phyloP scores from a whole-genome alignment of 169 alveolate genomes.

The Miamiensis avidus region DNA sequence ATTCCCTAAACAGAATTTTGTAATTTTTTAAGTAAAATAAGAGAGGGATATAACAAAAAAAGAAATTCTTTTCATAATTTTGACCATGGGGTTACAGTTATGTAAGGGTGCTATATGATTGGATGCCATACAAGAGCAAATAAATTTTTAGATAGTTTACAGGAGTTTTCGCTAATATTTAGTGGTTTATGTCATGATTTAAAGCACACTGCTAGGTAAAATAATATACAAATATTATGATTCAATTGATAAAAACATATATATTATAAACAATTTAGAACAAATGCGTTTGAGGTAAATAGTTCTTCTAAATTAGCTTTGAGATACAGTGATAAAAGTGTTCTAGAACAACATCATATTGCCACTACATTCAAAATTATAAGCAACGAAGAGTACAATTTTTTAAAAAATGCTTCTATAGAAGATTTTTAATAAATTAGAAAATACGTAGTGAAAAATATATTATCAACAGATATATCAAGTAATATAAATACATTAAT shows the following conservation, averaged over 20 bases:
- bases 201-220: conserved; percentile 26
- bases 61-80: conserved; percentile 34
- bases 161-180: conserved; percentile 22
- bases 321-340: conserved; percentile 78
- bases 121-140: conserved; percentile 26
- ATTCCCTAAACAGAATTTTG: conserved; percentile 3
- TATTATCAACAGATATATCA: conserved; percentile 73
- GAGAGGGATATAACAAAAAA: conserved; percentile 18
- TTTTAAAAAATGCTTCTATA: conserved; percentile 40
- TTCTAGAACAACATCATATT: conserved; percentile 82
- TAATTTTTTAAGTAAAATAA: conserved; percentile 15
- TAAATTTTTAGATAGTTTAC: conserved; percentile 18
- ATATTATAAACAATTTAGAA: too few species aligned
- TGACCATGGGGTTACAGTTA: conserved; percentile 34
- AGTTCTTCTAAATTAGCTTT: conserved; percentile 32
- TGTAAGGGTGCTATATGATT: conserved; percentile 35
- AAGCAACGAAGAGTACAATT: conserved; percentile 40
- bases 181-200: conserved; percentile 43
- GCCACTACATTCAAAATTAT: conserved; percentile 71
- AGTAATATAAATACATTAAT: conserved; percentile 49
- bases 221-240: too few species aligned
- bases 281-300: conserved; percentile 30
- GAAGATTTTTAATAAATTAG: conserved; percentile 54
- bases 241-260: too few species aligned
- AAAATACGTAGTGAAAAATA: conserved; percentile 55